Evolutionary conservation across 1,139 yeast genomes (phyloP), one percentile per base, ranked within the genome.

Genomic region (Hyphopichia wangnamkhiaoensis): DNA sequence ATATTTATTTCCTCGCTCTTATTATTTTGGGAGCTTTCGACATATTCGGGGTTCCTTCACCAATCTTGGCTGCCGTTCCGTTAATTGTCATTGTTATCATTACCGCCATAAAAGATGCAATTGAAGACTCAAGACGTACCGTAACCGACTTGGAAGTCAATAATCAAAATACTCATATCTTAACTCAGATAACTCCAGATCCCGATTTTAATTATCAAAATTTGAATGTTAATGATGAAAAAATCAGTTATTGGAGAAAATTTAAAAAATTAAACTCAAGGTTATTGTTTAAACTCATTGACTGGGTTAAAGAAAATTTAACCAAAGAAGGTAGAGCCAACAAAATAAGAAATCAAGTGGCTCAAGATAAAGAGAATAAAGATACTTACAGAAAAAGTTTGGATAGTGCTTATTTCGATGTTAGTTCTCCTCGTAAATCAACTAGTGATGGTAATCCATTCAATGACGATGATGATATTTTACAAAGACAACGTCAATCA

Each of bases 11-110:
- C 60, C 63, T 79, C 40, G 56, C 67, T 17, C 58, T 77, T 53
- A 70, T 76, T 46, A 72, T 79, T 36, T 54, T 79, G 43, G 83
- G 84, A 13, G 74, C 71, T 41, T 60, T 79, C 48, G 68, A 68
- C 36, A 77, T 79, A 14, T 79, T 79, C 49, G 84, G 84, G 30
- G 84, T 79, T 31, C 81, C 81, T 10, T 63, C 65, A 31, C 84
- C 84, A 0, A 76, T 63, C 0, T 56, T 79, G 48, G 74, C 79
- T 4, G 80, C 81, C 4, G 82, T 78, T 16, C 84, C 84, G 1
- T 68, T 79, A 52, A 76, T 79, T 55, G 82, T 77, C 27, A 79
- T 79, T 59, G 80, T 79, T 12, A 53, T 63, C 2, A 66, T 79
- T 36, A 79, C 84, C 0, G 81, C 82, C 2, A 54, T 74, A 35